Percentiles rank a stretch among this genome's conserved stretches.
phyloP scores from a whole-genome alignment of 169 alveolate genomes.

The Toxoplasma gondii region DNA sequence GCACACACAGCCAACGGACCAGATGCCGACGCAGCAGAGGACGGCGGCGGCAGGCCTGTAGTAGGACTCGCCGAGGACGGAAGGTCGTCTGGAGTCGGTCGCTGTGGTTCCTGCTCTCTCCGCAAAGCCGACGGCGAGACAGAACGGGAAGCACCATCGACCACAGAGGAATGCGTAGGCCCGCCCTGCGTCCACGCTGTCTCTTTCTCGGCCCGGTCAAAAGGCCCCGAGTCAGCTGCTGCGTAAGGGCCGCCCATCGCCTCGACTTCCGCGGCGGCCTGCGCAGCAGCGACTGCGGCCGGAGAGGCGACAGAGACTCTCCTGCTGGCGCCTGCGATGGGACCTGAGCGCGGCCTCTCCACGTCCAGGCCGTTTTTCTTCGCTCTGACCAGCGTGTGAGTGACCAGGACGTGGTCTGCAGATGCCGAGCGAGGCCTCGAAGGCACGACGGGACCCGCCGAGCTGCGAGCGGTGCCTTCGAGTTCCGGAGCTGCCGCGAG shows the following conservation, averaged over 20 bases:
- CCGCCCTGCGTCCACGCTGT: neutral
- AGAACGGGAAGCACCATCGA: neutral
- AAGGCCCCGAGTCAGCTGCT: neutral
- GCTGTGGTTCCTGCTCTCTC: too few relatives aligned
- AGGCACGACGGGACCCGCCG: neutral
- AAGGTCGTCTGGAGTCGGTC: too few relatives aligned
- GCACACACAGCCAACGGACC: too few relatives aligned
- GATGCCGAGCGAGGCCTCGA: neutral
- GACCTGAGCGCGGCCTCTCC: too few relatives aligned
- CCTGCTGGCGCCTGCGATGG: neutral
- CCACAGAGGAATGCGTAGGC: neutral
- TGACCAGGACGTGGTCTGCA: neutral
- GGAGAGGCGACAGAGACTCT: neutral
- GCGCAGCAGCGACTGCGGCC: neutral
- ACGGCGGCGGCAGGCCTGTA: too few relatives aligned
- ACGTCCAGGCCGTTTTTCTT: neutral
- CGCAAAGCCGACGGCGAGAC: too few relatives aligned
- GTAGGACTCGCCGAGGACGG: too few relatives aligned
- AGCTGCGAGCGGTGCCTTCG: neutral
- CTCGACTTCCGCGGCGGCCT: conserved; percentile 23
- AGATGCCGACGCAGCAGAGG: too few relatives aligned
- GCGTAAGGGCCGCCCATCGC: neutral
- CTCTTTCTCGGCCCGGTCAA: neutral
- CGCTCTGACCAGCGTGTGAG: neutral
- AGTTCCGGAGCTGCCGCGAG: too few relatives aligned